These are phyloP conservation scores for Camelina neglecta DNA, from an alignment of 345 rosid species.

Conservation along the genomic window DNA sequence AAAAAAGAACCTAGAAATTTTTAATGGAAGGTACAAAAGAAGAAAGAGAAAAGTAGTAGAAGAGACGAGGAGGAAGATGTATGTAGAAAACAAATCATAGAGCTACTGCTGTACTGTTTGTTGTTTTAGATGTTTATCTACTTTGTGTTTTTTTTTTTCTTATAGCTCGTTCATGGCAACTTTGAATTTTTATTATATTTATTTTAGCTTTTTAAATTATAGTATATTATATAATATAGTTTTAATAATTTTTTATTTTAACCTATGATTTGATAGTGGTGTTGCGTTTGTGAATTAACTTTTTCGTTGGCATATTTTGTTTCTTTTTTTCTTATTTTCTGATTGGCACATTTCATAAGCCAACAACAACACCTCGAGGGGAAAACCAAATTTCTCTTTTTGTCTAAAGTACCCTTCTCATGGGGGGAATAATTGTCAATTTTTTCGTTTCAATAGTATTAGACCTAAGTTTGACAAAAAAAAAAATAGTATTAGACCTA, in stretches of 20 bases:
- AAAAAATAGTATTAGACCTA: not conserved
- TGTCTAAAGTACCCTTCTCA: conserved; percentile 25
- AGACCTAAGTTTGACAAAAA: not conserved
- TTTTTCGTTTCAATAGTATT: not conserved
- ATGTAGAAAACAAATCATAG: conserved; percentile 42
- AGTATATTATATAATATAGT: not conserved
- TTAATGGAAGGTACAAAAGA: conserved; percentile 32
- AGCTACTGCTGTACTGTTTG: conserved; percentile 23
- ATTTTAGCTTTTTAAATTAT: not conserved
- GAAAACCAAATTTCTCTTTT: conserved; percentile 9
- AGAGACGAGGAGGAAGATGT: conserved; percentile 30
- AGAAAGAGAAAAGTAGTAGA: conserved; percentile 22
- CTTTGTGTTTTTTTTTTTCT: conserved; percentile 12
- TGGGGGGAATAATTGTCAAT: not conserved
- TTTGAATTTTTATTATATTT: conserved; percentile 33
- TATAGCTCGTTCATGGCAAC: conserved; percentile 42
- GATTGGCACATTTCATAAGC: conserved; percentile 29
- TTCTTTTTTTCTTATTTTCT: not conserved
- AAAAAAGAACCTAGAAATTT: conserved; percentile 7
- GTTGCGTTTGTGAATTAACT: conserved; percentile 40
- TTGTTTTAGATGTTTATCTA: conserved; percentile 33
- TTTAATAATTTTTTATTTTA: not conserved
- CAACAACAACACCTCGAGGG: conserved; percentile 19
- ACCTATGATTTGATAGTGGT: conserved; percentile 41
- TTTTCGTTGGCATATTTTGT: conserved; percentile 53